Conservation (phyloP, 2,329 filamentous ascomycete genomes). For the Chaetothyriales sp. region DNA sequence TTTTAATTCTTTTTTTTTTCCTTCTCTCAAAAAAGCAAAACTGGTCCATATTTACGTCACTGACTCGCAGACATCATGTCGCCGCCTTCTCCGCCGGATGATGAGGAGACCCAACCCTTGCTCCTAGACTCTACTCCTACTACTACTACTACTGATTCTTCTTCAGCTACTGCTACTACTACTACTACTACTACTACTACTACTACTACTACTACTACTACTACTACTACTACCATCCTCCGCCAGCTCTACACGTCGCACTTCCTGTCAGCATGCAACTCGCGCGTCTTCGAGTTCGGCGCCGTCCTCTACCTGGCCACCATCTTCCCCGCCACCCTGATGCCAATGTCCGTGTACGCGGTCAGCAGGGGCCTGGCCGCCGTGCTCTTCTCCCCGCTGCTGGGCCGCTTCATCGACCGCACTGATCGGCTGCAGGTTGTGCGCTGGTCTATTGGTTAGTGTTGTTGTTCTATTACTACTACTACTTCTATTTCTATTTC, state of each 20-base stretch:
- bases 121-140: too few relatives aligned
- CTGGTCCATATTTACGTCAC: too few relatives aligned
- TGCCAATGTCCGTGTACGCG: conserved; percentile 56
- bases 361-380: conserved; percentile 44
- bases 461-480: conserved; percentile 4
- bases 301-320: conserved; percentile 44
- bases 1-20: too few relatives aligned
- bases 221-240: not conserved
- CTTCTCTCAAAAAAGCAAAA: too few relatives aligned
- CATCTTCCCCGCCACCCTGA: conserved; percentile 43
- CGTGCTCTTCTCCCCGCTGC: conserved; percentile 40
- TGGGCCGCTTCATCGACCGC: conserved; percentile 46
- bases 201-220: not conserved
- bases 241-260: conserved; percentile 42
- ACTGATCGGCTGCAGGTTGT: conserved; percentile 37
- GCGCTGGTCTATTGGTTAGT: conserved; percentile 33
- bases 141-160: not conserved
- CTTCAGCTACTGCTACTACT: not conserved
- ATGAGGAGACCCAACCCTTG: too few relatives aligned
- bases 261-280: conserved; percentile 49
- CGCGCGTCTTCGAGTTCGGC: conserved; percentile 48
- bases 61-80: too few relatives aligned
- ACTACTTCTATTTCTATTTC: conserved; percentile 7
- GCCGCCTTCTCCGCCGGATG: too few relatives aligned
- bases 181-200: too few relatives aligned